These are phyloP conservation scores for Trifolium pratense DNA, from an alignment of 306 rosid species.

Conservation along the genomic window DNA sequence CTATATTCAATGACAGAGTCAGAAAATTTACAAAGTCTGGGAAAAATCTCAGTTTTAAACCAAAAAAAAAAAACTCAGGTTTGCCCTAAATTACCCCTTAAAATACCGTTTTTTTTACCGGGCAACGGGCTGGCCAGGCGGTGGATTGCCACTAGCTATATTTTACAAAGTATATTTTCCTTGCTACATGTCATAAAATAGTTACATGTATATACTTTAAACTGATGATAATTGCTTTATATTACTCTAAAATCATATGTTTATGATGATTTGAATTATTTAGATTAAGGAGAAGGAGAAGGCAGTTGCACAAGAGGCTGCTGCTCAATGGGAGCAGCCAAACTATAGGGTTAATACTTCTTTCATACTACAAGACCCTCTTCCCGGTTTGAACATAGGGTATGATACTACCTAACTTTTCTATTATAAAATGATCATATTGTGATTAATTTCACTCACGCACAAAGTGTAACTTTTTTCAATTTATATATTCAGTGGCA, in stretches of 20 bases:
- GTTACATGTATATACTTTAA: too few relatives aligned
- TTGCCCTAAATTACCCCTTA: too few relatives aligned
- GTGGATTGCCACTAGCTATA: too few relatives aligned
- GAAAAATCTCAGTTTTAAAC: too few relatives aligned
- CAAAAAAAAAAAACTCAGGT: too few relatives aligned
- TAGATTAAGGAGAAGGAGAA: slow-evolving; percentile 88
- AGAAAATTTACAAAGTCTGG: too few relatives aligned
- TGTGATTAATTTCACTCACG: not conserved
- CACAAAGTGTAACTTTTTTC: not conserved
- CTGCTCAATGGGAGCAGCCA: slow-evolving; percentile 64
- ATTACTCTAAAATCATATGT: not conserved
- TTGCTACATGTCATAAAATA: too few relatives aligned
- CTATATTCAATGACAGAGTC: too few relatives aligned
- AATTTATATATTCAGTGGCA: slow-evolving; percentile 53
- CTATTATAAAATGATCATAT: too few relatives aligned
- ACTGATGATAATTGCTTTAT: not conserved
- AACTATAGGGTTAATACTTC: slow-evolving; percentile 55
- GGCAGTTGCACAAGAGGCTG: slow-evolving; percentile 44
- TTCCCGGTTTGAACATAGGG: slow-evolving; percentile 77
- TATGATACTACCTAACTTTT: slow-evolving; percentile 23
- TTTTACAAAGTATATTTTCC: not conserved
- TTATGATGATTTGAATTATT: slow-evolving; percentile 30
- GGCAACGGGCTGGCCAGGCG: too few relatives aligned
- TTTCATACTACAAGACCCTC: slow-evolving; percentile 52
- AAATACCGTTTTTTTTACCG: too few relatives aligned